Percentiles rank a stretch among this genome's conserved stretches.
Evolutionary conservation across 768 basidiomycete species (phyloP).

Genomic region (Termitomyces sp.): DNA sequence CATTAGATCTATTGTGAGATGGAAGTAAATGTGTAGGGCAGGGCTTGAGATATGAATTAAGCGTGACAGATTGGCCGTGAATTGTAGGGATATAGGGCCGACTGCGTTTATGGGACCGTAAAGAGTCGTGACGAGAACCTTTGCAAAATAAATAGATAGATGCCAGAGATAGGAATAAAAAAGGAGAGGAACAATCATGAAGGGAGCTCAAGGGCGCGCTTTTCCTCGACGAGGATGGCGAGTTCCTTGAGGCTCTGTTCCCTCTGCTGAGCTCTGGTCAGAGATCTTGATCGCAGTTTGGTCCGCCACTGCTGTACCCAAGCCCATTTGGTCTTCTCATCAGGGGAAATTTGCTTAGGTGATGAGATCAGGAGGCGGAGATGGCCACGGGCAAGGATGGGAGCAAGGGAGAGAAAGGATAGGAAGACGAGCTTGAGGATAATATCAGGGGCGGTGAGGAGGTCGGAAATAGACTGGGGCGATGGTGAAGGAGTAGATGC

Average conservation of each 20-base stretch:
- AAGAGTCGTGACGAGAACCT: constrained; percentile 9
- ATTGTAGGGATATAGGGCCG: constrained; percentile 16
- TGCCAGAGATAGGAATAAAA: constrained; percentile 8
- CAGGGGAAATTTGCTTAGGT: constrained; percentile 7
- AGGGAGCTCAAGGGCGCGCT: constrained; percentile 38
- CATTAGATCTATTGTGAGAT: constrained; percentile 18
- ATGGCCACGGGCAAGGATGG: constrained; percentile 73
- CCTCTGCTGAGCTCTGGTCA: constrained; percentile 43
- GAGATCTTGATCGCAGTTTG: constrained; percentile 53
- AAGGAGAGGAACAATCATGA: constrained; percentile 23
- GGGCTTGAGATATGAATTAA: constrained; percentile 13
- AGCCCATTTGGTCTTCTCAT: constrained; percentile 40
- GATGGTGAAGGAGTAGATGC: constrained; percentile 68
- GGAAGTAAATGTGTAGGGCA: constrained; percentile 3
- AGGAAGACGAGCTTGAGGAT: constrained; percentile 80
- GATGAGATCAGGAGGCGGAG: constrained; percentile 53
- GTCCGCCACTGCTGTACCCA: constrained; percentile 71
- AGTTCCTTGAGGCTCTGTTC: constrained; percentile 42
- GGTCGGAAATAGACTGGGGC: constrained; percentile 75
- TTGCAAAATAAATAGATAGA: constrained; percentile 18
- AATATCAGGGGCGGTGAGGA: constrained; percentile 82
- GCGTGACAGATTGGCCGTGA: constrained; percentile 12
- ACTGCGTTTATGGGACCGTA: constrained; percentile 6
- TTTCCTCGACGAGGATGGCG: constrained; percentile 54
- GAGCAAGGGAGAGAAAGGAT: constrained; percentile 81